phyloP scores from a whole-genome alignment of 306 rosid genomes.

The Rosa persica region DNA sequence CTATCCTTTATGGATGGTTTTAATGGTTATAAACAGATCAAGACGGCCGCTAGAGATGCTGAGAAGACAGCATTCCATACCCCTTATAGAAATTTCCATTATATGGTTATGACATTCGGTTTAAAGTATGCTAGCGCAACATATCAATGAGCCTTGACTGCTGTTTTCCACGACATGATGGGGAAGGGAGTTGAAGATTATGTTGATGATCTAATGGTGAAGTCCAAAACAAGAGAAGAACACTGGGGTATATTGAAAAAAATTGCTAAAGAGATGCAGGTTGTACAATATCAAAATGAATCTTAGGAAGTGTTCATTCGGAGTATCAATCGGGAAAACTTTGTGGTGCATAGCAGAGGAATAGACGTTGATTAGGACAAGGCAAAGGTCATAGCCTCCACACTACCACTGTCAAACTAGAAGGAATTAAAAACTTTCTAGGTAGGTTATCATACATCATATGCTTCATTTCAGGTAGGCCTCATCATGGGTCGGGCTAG shows the following conservation, averaged over 20 bases:
- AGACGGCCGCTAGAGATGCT: neutral
- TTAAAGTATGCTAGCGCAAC: no score
- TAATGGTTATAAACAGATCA: neutral
- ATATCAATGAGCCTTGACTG: neutral
- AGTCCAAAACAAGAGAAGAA: neutral
- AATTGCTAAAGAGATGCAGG: neutral
- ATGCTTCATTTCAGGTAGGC: no score
- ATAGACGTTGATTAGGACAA: no score
- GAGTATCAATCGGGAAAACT: no score
- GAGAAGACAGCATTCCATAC: neutral
- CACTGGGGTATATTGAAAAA: neutral
- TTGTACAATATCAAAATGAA: neutral
- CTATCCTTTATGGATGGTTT: neutral
- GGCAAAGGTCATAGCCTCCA: no score
- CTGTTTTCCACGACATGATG: neutral
- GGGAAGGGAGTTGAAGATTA: neutral
- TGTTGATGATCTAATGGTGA: neutral
- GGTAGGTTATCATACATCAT: no score
- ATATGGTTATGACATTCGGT: neutral
- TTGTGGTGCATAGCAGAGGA: no score
- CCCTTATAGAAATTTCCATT: no score
- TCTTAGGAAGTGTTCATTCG: no score
- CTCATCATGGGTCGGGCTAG: neutral
- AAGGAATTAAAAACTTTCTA: no score
- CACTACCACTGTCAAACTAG: no score